Base-by-base conservation (phyloP, 306 rosid species). In the Quercus aquifolioides region DNA sequence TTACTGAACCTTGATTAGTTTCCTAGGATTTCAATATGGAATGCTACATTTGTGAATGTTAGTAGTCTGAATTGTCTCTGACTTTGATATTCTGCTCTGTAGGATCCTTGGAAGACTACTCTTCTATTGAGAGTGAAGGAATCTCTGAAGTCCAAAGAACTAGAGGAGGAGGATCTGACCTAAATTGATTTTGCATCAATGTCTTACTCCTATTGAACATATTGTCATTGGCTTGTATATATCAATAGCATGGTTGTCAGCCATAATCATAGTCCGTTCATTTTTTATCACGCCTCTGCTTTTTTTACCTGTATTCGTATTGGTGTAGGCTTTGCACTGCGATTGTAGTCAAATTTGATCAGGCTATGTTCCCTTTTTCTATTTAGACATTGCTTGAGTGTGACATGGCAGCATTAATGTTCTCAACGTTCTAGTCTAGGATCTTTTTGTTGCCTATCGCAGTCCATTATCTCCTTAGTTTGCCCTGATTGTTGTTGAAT, bases 161-260 rank as follows among this genome's bases (percentile, higher is more conserved):
- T 78, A 80, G 87, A 83, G 83, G 91, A 87, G 63, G 91, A 81
- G 64, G 91, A 88, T 81, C 81, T 88, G 76, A 85, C 87, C 59
- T 88, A 79, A 88, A 73, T 38, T 57, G 75, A 70, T n/a, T 62
- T 28, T 63, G 20, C 69, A 5, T 63, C 33, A 13, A 14, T 28
- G 4, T 13, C 28, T 59, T 21, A 21, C 65, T 26, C 20, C 56
- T 46, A 51, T 72, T 70, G 79, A 73, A 63, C 55, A 60, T 83
- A 76, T n/a, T 59, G 30, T 69, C 49, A 28, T 20, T 69, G 80
- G 69, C 38, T 63, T 63, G 69, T 63, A 1, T 13, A 63, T 63
- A 63, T 63, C 17, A 63, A 33, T 63, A 63, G 3, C n/a, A 28
- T 14, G 41, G 38, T 26, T 63, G 69, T 63, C 33, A 63, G 38